A percentile compares a stretch with the other conserved stretches of the same genome.
Evolutionary conservation across 164 flowering plant genomes (phyloP).

Genomic region (Stephania cephalantha): DNA sequence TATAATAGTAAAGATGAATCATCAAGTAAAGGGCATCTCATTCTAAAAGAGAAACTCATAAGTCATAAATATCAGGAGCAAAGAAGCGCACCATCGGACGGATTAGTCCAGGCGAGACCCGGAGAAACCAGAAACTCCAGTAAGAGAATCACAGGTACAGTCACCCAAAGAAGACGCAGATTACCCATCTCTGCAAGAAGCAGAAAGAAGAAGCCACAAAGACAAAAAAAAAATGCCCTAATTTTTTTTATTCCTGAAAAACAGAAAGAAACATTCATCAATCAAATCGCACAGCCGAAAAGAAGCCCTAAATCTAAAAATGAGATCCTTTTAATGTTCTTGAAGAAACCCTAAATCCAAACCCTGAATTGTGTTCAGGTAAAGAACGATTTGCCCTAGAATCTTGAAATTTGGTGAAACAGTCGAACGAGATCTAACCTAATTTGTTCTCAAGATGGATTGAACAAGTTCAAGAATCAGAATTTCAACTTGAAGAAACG

Average conservation of each 20-base stretch:
- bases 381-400: too few relatives aligned
- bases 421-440: neutral
- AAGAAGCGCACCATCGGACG: conserved; percentile 27
- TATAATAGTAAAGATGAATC: too few relatives aligned
- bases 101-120: conserved; percentile 31
- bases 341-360: too few relatives aligned
- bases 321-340: too few relatives aligned
- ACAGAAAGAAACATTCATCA: conserved; percentile 4
- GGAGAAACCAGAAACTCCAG: conserved; percentile 16
- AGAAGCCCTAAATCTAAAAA: neutral
- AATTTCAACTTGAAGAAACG: neutral
- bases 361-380: too few relatives aligned
- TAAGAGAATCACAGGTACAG: conserved; percentile 17
- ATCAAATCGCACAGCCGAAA: neutral
- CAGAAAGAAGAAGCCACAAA: neutral
- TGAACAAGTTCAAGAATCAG: too few relatives aligned
- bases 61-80: too few relatives aligned
- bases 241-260: conserved; percentile 6
- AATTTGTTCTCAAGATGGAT: too few relatives aligned
- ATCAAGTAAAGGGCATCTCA: too few relatives aligned
- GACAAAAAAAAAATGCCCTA: neutral
- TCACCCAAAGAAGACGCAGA: neutral
- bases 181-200: conserved; percentile 24
- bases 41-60: too few relatives aligned
- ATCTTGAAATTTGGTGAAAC: neutral